Conservation (phyloP, 805 yeast genomes). For the Wickerhamiella hasegawae region DNA sequence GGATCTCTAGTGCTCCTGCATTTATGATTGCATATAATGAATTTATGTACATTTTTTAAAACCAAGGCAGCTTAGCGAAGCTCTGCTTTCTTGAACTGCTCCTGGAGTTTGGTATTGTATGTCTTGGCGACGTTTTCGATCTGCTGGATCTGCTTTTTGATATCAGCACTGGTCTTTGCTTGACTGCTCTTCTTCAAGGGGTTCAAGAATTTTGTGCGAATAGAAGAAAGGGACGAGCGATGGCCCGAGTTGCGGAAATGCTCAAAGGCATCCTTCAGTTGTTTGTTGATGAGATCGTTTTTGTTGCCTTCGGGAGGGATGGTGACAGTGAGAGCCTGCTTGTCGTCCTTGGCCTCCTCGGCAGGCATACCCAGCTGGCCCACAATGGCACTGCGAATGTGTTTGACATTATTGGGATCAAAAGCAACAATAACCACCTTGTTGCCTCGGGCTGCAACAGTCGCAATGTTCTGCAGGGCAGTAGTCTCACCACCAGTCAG, state of each 20-base stretch:
- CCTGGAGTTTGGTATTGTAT: constrained; percentile 41
- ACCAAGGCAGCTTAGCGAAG: no score
- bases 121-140: constrained; percentile 58
- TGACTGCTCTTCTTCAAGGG: constrained; percentile 35
- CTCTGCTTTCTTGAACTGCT: constrained; percentile 28
- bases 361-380: constrained; percentile 65
- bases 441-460: constrained; percentile 21
- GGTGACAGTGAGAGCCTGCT: constrained; percentile 56
- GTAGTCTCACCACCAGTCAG: constrained; percentile 30
- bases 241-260: constrained; percentile 36
- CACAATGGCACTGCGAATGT: constrained; percentile 53
- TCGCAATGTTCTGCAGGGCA: constrained; percentile 31
- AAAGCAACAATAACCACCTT: constrained; percentile 54
- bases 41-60: not conserved
- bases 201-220: constrained; percentile 44
- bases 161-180: constrained; percentile 27
- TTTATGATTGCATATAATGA: not conserved
- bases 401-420: constrained; percentile 61
- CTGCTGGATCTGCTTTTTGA: constrained; percentile 35
- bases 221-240: constrained; percentile 35
- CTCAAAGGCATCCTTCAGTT: constrained; percentile 52
- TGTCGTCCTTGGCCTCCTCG: constrained; percentile 53
- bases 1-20: constrained; percentile 9
- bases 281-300: constrained; percentile 36
- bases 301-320: constrained; percentile 59